Base-by-base conservation (phyloP, 2,329 filamentous ascomycete species). In the Claviceps pazoutovae region DNA sequence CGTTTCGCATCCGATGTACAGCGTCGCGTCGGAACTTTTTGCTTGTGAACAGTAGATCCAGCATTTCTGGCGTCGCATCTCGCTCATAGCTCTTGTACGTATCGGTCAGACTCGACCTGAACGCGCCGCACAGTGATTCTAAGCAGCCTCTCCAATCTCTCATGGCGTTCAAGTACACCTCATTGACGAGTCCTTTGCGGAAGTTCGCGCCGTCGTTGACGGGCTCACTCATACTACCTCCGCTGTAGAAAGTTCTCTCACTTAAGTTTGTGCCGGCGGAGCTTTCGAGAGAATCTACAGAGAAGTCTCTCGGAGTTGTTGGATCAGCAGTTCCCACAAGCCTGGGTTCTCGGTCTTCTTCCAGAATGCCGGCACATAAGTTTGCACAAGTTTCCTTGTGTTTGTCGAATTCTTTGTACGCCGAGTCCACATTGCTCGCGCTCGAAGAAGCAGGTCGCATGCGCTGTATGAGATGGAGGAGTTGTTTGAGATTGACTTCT, bases 31-130 rank as follows among this genome's bases (percentile, higher is more conserved):
- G 68, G n/a, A 70, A 68, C 1, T 56, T 59, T 50, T 68, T 70
- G 53, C 71, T 71, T 9, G 57, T 61, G 46, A 76, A 70, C 0
- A 77, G 60, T 1, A 62, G 59, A 17, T 74, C 68, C 3, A 73
- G 57, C 61, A 72, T 71, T 30, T 68, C 64, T 6, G 63, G 63
- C 0, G 71, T 72, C 4, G 68, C 68, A 39, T 71, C 66, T 6
- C 66, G 67, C 54, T 74, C 71, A 50, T 73, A 72, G 23, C 61
- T 67, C 54, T 66, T 68, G 55, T 76, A 76, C 1, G 71, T 74
- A 19, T 69, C 66, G 1, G 66, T 60, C 1, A 77, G 59, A 43
- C 66, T 71, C n/a, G 57, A 60, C 51, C 64, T 64, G 19, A 74
- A 66, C 3, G 68, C 66, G 7, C 71, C 67, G 5, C 68, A 59